Evolutionary conservation across 306 rosid genomes (phyloP).

Genomic region (Geum urbanum): DNA sequence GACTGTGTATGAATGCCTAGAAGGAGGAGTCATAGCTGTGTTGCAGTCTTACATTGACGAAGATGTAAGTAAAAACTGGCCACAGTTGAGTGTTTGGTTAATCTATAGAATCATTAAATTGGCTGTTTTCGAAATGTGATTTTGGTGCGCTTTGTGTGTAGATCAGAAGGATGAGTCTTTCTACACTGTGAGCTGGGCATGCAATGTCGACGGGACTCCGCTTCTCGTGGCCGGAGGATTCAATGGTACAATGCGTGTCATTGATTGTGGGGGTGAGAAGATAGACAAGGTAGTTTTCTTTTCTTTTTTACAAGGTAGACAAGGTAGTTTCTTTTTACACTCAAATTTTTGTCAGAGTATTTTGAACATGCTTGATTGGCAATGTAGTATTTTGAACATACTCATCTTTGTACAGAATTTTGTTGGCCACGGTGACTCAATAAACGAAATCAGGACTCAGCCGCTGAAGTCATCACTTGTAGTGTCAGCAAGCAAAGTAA

Average conservation of each 20-base stretch:
- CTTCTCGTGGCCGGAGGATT: constrained; percentile 80
- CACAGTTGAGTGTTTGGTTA: neutral
- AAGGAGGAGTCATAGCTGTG: constrained; percentile 73
- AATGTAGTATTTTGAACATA: neutral
- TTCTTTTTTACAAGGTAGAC: constrained; percentile 82
- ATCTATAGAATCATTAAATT: neutral
- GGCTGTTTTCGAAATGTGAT: constrained; percentile 7
- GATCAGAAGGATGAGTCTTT: constrained; percentile 96
- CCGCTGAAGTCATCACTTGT: constrained; percentile 72
- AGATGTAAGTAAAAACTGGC: constrained; percentile 52
- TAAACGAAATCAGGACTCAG: constrained; percentile 94
- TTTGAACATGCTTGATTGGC: neutral
- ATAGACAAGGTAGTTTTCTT: constrained; percentile 56
- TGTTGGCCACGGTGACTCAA: constrained; percentile 92
- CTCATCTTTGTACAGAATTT: constrained; percentile 58
- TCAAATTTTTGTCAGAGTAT: neutral
- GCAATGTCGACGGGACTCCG: constrained; percentile 59
- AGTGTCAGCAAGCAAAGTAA: constrained; percentile 92
- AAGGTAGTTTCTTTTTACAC: constrained; percentile 52
- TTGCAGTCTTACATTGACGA: constrained; percentile 89
- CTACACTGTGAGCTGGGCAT: constrained; percentile 86
- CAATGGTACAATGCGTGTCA: constrained; percentile 71
- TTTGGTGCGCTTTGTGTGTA: constrained; percentile 47
- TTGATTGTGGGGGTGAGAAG: constrained; percentile 79
- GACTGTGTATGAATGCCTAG: constrained; percentile 69